Percentiles rank a stretch among this genome's conserved stretches.
Evolutionary conservation across 768 basidiomycete genomes (phyloP).

Genomic region (Tricholoma terreum): DNA sequence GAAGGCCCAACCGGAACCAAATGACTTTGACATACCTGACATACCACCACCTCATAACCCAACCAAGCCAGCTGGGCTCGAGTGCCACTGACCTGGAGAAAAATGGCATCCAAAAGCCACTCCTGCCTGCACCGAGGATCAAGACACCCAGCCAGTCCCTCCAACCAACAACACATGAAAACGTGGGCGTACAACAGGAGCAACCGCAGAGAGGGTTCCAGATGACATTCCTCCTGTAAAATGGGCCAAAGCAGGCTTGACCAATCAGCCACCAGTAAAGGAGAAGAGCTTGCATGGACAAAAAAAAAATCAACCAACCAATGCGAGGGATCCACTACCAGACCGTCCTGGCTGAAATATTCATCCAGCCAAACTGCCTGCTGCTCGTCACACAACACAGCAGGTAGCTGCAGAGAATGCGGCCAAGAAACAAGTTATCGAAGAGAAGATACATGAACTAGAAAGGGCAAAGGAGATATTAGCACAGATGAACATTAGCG

Average conservation of each 20-base stretch:
- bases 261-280: background rate
- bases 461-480: constrained; percentile 4
- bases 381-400: constrained; percentile 2
- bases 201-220: background rate
- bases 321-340: constrained; percentile 11
- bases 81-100: background rate
- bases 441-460: background rate
- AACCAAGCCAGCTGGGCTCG: background rate
- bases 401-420: constrained; percentile 8
- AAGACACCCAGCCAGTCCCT: background rate
- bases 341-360: constrained; percentile 11
- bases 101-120: background rate
- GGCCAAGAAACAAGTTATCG: constrained; percentile 1
- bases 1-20: background rate
- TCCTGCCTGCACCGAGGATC: background rate
- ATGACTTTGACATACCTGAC: background rate
- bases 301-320: background rate
- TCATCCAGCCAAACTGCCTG: constrained; percentile 3
- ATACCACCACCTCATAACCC: background rate
- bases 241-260: background rate
- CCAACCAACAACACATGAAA: background rate
- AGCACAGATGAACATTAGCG: constrained; percentile 5
- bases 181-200: background rate
- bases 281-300: background rate
- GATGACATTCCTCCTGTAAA: background rate